phyloP scores from a whole-genome alignment of 768 basidiomycete species.

The Lactarius indigo region DNA sequence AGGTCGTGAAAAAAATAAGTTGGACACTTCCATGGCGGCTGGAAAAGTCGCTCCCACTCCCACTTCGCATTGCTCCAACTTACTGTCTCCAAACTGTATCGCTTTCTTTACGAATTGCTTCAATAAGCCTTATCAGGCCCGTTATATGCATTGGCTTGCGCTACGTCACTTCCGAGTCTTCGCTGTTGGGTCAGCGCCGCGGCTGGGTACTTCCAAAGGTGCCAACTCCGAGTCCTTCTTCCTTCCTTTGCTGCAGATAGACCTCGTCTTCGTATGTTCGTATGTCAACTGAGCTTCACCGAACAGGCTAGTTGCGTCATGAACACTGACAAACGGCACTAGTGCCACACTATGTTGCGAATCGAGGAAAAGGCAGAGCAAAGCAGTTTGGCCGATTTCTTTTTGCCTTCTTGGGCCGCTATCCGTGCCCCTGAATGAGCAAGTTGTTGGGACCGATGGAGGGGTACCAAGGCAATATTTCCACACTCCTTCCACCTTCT shows the following conservation, averaged over 20 bases:
- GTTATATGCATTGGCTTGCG: not conserved
- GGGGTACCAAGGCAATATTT: too few relatives aligned
- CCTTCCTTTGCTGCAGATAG: not conserved
- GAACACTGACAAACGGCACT: not conserved
- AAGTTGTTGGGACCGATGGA: too few relatives aligned
- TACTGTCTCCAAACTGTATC: too few relatives aligned
- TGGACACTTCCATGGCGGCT: too few relatives aligned
- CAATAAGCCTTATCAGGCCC: not conserved
- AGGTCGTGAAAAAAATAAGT: too few relatives aligned
- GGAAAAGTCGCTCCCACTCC: not conserved
- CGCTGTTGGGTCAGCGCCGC: not conserved
- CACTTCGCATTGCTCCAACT: not conserved
- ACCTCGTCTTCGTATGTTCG: not conserved
- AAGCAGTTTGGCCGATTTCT: too few relatives aligned
- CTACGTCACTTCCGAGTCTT: not conserved
- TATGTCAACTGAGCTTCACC: not conserved
- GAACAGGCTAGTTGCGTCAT: not conserved
- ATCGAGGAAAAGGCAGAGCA: too few relatives aligned
- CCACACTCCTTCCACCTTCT: too few relatives aligned
- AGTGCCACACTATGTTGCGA: too few relatives aligned
- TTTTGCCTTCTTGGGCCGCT: too few relatives aligned
- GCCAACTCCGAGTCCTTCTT: not conserved
- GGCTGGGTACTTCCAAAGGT: not conserved
- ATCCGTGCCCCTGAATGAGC: too few relatives aligned
- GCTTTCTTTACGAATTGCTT: not conserved